These are phyloP conservation scores for Aspergillus sclerotialis DNA, from an alignment of 2,329 filamentous ascomycete genomes.

Conservation along the genomic window DNA sequence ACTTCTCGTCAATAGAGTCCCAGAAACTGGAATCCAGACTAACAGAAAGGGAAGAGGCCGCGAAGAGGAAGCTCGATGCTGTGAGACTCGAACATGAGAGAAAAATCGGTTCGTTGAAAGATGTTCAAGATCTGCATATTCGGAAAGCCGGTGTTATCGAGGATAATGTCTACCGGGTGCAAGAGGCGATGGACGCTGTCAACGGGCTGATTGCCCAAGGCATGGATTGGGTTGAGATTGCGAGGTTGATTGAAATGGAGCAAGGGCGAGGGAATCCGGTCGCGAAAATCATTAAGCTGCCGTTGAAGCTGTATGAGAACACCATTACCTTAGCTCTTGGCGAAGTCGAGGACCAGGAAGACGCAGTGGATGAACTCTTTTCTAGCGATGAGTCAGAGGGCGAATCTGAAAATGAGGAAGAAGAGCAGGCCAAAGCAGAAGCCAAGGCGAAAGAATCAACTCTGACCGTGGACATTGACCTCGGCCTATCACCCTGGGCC, in stretches of 20 bases:
- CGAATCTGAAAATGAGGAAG: conserved; percentile 29
- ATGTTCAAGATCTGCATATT: conserved; percentile 72
- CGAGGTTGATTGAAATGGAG: conserved; percentile 78
- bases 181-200: conserved; percentile 87
- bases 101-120: conserved; percentile 74
- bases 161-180: conserved; percentile 81
- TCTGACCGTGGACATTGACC: conserved; percentile 75
- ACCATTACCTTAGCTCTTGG: conserved; percentile 72
- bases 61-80: conserved; percentile 78
- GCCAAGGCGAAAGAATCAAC: conserved; percentile 23
- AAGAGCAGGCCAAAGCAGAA: conserved; percentile 11
- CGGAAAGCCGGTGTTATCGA: conserved; percentile 86
- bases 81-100: conserved; percentile 77
- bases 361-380: conserved; percentile 56
- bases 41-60: conserved; percentile 71
- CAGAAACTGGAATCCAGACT: conserved; percentile 82
- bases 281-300: conserved; percentile 76
- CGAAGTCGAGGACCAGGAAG: conserved; percentile 60
- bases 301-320: conserved; percentile 85
- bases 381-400: conserved; percentile 56
- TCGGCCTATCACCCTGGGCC: conserved; percentile 73
- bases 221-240: conserved; percentile 97
- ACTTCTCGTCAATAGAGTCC: conserved; percentile 93
- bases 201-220: conserved; percentile 87
- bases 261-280: conserved; percentile 75